Percentiles rank a stretch among this genome's conserved stretches.
These are phyloP conservation scores for Bocquillonia castaneifolia DNA, from an alignment of 441 rosid genomes.

Conservation along the genomic window DNA sequence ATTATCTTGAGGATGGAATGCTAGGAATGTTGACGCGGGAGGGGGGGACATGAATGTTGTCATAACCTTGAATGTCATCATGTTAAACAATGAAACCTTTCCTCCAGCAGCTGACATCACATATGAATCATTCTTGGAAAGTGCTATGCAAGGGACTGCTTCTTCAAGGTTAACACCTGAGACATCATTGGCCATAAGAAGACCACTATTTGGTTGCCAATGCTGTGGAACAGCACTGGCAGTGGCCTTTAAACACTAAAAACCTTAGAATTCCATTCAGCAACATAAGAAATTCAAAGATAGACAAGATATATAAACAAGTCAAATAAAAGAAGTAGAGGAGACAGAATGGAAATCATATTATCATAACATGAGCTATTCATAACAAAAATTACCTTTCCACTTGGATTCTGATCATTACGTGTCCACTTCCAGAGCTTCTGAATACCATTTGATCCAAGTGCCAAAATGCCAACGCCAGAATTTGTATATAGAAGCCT, in stretches of 20 bases:
- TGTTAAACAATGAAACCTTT: constrained; percentile 77
- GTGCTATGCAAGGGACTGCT: constrained; percentile 86
- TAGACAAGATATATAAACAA: not conserved
- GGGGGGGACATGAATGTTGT: constrained; percentile 86
- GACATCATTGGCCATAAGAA: constrained; percentile 78
- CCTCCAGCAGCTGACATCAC: constrained; percentile 95
- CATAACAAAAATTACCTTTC: constrained; percentile 47
- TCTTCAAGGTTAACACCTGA: constrained; percentile 76
- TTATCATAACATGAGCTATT: not conserved
- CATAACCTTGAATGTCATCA: constrained; percentile 95
- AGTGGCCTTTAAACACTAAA: constrained; percentile 62
- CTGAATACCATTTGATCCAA: constrained; percentile 75
- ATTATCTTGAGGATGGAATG: constrained; percentile 89
- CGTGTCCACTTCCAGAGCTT: constrained; percentile 88
- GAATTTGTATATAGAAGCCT: constrained; percentile 85
- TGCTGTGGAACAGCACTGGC: constrained; percentile 67
- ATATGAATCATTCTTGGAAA: constrained; percentile 83
- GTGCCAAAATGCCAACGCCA: constrained; percentile 79
- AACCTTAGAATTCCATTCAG: constrained; percentile 26
- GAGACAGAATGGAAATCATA: not conserved
- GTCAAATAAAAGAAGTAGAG: not conserved
- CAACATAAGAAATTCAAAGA: not conserved
- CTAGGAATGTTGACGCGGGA: constrained; percentile 82
- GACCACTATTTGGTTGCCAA: constrained; percentile 93
- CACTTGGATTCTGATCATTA: constrained; percentile 72